phyloP scores from a whole-genome alignment of 192 early-diverging fungal genomes.

The Gamsiella multidivaricata region DNA sequence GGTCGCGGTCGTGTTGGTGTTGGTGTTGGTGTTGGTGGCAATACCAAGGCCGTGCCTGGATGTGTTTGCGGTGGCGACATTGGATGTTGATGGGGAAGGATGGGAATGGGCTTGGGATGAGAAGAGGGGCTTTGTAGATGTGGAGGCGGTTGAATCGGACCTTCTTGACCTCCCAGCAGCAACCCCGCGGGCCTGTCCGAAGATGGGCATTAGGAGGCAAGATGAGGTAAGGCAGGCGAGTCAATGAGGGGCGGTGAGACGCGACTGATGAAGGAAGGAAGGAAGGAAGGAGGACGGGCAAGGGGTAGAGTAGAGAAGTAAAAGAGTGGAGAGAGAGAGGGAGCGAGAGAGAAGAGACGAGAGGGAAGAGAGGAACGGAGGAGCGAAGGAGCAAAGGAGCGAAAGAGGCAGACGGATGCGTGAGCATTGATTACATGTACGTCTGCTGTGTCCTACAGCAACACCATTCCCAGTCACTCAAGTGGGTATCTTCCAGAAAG shows the following conservation, averaged over 20 bases:
- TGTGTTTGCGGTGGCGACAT: constrained; percentile 1
- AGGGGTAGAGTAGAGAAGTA: background rate
- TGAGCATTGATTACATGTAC: too few relatives aligned
- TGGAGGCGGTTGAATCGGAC: constrained; percentile 12
- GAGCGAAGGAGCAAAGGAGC: background rate
- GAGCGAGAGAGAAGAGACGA: background rate
- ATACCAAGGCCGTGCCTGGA: constrained; percentile 3
- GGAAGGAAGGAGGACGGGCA: background rate
- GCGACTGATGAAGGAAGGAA: background rate
- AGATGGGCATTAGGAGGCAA: constrained; percentile 18
- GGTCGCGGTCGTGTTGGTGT: background rate
- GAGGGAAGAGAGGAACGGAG: background rate
- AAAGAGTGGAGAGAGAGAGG: background rate
- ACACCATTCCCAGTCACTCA: too few relatives aligned
- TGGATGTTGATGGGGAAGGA: background rate
- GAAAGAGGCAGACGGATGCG: background rate
- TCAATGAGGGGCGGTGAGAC: background rate
- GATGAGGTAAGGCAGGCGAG: background rate
- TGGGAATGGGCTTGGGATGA: background rate
- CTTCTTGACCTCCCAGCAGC: constrained; percentile 15
- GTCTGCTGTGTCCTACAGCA: too few relatives aligned
- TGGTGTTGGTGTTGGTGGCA: background rate
- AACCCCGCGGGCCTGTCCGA: constrained; percentile 16
- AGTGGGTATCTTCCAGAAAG: too few relatives aligned
- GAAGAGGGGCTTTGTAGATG: background rate